Percentiles rank a stretch among this genome's conserved stretches.
Evolutionary conservation across 2,329 filamentous ascomycete species (phyloP).

Genomic region (Alternaria triticina): DNA sequence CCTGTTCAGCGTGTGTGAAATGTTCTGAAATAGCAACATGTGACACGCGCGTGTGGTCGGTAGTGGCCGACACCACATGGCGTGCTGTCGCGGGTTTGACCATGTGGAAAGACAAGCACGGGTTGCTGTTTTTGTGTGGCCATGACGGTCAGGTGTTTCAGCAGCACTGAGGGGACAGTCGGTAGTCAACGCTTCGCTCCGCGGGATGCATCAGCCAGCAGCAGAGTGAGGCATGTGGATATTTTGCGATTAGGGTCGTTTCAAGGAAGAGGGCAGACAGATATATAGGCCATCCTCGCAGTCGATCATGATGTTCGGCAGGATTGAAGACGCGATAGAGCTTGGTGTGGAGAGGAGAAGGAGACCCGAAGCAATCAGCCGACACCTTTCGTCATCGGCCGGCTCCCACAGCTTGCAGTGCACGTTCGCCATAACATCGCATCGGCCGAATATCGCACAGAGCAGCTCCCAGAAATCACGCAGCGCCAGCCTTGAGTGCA

Average conservation of each 20-base stretch:
- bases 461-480: constrained; percentile 10
- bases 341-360: constrained; percentile 7
- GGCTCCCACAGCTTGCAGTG: constrained; percentile 10
- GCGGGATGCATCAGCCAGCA: constrained; percentile 17
- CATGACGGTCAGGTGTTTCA: constrained; percentile 6
- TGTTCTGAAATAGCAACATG: not conserved
- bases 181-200: constrained; percentile 15
- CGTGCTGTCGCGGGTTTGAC: constrained; percentile 1
- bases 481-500: constrained; percentile 14
- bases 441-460: constrained; percentile 23
- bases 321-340: not conserved
- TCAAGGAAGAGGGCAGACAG: not conserved
- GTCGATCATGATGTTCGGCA: constrained; percentile 1
- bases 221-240: not conserved
- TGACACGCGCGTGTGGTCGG: not conserved
- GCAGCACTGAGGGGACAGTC: not conserved
- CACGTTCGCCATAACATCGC: constrained; percentile 12
- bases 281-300: not conserved
- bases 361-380: constrained; percentile 28
- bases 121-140: not conserved
- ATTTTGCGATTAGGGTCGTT: not conserved
- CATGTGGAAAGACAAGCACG: not conserved
- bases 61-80: not conserved
- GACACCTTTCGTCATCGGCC: constrained; percentile 23
- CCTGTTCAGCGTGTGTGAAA: not conserved